phyloP scores from a whole-genome alignment of 495 filamentous ascomycete genomes.

The Melanomma pulvis-pyrius region DNA sequence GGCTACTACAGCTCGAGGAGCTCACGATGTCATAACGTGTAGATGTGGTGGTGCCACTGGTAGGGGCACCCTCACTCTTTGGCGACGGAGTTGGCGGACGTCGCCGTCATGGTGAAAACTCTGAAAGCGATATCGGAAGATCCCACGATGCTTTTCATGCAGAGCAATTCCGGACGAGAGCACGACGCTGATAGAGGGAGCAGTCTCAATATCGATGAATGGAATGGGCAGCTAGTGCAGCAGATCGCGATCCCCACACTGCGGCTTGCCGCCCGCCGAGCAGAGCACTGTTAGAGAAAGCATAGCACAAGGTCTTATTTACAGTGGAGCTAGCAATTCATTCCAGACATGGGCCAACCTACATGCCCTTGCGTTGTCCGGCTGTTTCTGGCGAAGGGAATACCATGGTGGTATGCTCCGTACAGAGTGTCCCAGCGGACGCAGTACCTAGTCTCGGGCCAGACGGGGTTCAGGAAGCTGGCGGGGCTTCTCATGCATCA shows the following conservation, averaged over 20 bases:
- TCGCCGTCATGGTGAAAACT: background rate
- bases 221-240: background rate
- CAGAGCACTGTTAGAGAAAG: background rate
- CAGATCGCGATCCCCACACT: slow-evolving; percentile 3
- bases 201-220: slow-evolving; percentile 1
- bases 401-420: too few relatives aligned
- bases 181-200: background rate
- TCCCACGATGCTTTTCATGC: slow-evolving; percentile 18
- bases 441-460: too few relatives aligned
- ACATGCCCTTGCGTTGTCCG: too few relatives aligned
- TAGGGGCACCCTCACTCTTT: too few relatives aligned
- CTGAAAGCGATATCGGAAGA: slow-evolving; percentile 16
- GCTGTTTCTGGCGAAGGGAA: too few relatives aligned
- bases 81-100: too few relatives aligned
- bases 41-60: background rate
- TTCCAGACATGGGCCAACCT: too few relatives aligned
- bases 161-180: slow-evolving; percentile 5
- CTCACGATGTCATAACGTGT: background rate
- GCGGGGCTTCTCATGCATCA: too few relatives aligned
- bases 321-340: too few relatives aligned
- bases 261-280: background rate
- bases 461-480: too few relatives aligned
- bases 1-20: background rate
- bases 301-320: too few relatives aligned
- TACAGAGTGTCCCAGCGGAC: too few relatives aligned